These are phyloP conservation scores for Aspergillus pseudoterreus DNA, from an alignment of 2,329 filamentous ascomycete genomes.

Conservation along the genomic window DNA sequence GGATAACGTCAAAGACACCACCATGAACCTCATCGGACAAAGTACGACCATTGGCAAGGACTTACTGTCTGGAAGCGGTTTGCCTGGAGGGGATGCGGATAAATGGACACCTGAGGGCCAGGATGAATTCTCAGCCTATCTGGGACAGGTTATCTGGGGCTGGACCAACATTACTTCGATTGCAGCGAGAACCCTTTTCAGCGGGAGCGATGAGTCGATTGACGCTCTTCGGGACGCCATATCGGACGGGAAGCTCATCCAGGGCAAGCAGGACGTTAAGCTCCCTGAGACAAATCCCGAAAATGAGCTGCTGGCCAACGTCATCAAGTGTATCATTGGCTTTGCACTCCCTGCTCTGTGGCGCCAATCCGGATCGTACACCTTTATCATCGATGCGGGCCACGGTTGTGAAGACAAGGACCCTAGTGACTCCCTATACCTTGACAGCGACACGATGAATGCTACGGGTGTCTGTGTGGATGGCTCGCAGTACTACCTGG, in stretches of 20 bases:
- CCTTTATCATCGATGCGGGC: constrained; percentile 15
- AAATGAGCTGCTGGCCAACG: background rate
- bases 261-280: background rate
- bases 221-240: constrained; percentile 1
- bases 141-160: constrained; percentile 7
- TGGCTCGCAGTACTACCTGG: constrained; percentile 11
- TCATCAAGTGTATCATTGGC: constrained; percentile 5
- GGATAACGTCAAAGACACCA: constrained; percentile 5
- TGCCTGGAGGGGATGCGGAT: background rate
- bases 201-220: background rate
- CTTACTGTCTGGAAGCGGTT: background rate
- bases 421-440: constrained; percentile 1
- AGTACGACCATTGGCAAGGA: constrained; percentile 8
- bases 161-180: constrained; percentile 4
- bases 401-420: constrained; percentile 4
- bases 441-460: constrained; percentile 5
- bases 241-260: constrained; percentile 9
- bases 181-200: background rate
- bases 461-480: constrained; percentile 7
- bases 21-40: constrained; percentile 4
- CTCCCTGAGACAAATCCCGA: background rate
- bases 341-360: constrained; percentile 10
- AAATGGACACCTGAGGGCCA: constrained; percentile 4
- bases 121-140: constrained; percentile 8
- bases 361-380: constrained; percentile 5